phyloP scores from a whole-genome alignment of 2,329 filamentous ascomycete species.

The Colletotrichum limetticola region DNA sequence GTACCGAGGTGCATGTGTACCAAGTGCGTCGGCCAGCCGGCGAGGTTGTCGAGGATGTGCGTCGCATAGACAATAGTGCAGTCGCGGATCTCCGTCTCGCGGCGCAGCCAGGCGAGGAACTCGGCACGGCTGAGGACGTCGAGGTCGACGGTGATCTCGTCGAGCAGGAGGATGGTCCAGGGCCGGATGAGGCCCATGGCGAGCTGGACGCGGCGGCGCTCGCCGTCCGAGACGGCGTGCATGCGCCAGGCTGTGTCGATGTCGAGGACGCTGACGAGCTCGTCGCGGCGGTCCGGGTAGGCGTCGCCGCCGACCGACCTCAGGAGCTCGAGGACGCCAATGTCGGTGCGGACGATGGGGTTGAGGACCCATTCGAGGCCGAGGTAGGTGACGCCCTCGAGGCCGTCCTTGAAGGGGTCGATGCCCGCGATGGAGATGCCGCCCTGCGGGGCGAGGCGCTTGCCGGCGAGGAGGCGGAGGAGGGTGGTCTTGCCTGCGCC shows the following conservation, averaged over 20 bases:
- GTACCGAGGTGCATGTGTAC: conserved; percentile 94
- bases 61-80: conserved; percentile 98
- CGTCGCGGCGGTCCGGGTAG: conserved; percentile 84
- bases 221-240: conserved; percentile 94
- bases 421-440: conserved; percentile 83
- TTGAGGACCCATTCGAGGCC: conserved; percentile 99
- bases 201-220: conserved; percentile 89
- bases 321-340: conserved; percentile 88
- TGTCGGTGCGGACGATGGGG: conserved; percentile 94
- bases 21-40: conserved; percentile 93
- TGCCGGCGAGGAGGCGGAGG: conserved; percentile 91
- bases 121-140: conserved; percentile 87
- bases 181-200: conserved; percentile 95
- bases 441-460: conserved; percentile 84
- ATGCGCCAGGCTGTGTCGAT: conserved; percentile 94
- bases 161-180: conserved; percentile 90
- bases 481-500: conserved; percentile 98
- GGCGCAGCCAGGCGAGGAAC: conserved; percentile 87
- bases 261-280: conserved; percentile 88
- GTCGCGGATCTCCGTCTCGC: conserved; percentile 82
- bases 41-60: conserved; percentile 95
- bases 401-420: conserved; percentile 90
- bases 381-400: conserved; percentile 96
- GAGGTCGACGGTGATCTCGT: conserved; percentile 97
- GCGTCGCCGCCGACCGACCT: conserved; percentile 86